Evolutionary conservation across 169 alveolate species (phyloP).

Genomic region (Eimeria zaria): DNA sequence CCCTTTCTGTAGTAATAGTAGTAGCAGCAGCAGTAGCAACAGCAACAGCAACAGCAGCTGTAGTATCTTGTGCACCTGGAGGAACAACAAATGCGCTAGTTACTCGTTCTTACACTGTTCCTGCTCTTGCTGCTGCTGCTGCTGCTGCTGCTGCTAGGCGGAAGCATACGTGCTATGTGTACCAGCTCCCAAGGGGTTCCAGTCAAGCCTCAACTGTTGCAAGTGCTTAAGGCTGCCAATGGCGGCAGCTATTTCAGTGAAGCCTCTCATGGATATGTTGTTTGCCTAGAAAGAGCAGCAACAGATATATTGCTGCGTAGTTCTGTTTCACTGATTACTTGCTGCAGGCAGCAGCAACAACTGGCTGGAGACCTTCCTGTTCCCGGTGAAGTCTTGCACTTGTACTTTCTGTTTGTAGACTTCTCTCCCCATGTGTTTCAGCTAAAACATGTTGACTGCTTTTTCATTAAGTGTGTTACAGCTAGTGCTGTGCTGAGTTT

Average conservation of each 20-base stretch:
- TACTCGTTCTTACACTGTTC: background rate
- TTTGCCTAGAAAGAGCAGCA: constrained; percentile 15
- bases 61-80: background rate
- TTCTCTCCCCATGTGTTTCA: background rate
- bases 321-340: background rate
- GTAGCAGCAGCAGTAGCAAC: constrained; percentile 18
- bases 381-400: background rate
- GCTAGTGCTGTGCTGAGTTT: background rate
- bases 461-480: background rate
- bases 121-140: background rate
- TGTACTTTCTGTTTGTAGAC: background rate
- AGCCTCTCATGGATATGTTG: constrained; percentile 4
- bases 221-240: constrained; percentile 3
- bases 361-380: background rate
- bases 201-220: constrained; percentile 24
- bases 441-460: background rate
- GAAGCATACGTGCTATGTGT: background rate
- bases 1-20: constrained; percentile 11
- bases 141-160: background rate
- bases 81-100: background rate
- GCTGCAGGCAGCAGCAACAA: background rate
- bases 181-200: constrained; percentile 48
- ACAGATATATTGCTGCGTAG: background rate
- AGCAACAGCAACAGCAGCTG: background rate
- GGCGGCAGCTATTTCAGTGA: background rate